Evolutionary conservation across 371 early-diverging fungal species (phyloP), one percentile per base, ranked within the genome.

Genomic region (Dichotomocladium elegans): DNA sequence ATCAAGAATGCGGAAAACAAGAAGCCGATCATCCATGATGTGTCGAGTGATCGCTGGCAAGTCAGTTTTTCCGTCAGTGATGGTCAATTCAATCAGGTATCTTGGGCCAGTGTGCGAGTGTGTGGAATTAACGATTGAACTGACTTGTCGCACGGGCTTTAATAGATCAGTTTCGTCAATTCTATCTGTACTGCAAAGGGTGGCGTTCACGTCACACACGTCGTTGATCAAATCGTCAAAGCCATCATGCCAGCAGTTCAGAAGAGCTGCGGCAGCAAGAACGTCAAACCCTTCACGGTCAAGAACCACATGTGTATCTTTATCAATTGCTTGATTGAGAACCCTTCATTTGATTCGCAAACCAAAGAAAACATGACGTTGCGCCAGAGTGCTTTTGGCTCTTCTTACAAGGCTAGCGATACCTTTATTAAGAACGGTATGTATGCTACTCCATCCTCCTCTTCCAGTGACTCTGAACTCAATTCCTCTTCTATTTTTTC

Each of bases 271-370:
- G 88, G 92, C 61, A 86, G 80, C 57, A 81, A 80, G 22, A 70
- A 60, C 21, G 67, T 96, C 40, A 94, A 91, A 72, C 91, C 96
- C 6, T 77, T 85, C 63, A 91, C 94, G 57, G 87, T 97, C 66
- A 97, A 96, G 70, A 91, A 79, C 44, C 92, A 95, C 53, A 81
- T 99, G 70, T 95, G 90, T 82, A 57, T 99, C 7, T 99, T 99
- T 74, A 80, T 99, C 64, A 99, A 99, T 74, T 92, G 91, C 63
- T 64, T 91, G 51, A 97, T 99, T 52, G 98, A 96, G 61, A 99
- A 99, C 68, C 99, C 99, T 4, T 77, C 96, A 0, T 99, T 99
- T 72, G 99, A 99, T 71, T 96, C 98, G 7, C 99, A 99, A 72
- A 99, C 99, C 17, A 99, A 99, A 72, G 99, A 99, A 63, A 93